Conservation (phyloP, 139 green algal genomes). For the Chlamydomonas eustigma region DNA sequence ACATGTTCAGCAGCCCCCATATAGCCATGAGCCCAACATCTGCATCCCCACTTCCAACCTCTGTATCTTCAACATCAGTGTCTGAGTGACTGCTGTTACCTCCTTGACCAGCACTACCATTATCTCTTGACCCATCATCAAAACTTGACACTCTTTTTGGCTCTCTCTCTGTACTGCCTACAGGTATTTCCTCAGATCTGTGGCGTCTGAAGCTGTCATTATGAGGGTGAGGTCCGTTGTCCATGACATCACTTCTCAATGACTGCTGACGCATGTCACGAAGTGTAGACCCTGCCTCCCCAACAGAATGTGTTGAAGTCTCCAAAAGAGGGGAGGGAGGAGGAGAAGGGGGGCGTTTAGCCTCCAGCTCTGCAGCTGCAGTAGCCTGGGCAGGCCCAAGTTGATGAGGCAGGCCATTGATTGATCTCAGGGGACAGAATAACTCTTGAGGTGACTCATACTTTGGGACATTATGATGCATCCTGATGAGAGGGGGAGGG, state of each 20-base stretch:
- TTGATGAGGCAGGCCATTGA: conserved; percentile 32
- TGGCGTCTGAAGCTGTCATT: no score
- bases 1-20: conserved; percentile 42
- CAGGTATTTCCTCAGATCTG: no score
- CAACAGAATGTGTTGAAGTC: no score
- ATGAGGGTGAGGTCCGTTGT: no score
- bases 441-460: conserved; percentile 23
- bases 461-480: neutral
- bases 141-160: no score
- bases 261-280: no score
- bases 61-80: neutral
- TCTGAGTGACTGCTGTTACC: no score
- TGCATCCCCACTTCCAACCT: conserved; percentile 16
- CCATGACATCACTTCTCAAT: no score
- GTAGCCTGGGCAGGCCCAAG: neutral
- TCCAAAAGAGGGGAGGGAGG: neutral
- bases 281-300: no score
- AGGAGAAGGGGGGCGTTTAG: neutral
- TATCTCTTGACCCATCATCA: no score
- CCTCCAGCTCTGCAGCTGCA: neutral
- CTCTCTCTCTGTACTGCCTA: no score
- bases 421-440: conserved; percentile 23
- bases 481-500: neutral
- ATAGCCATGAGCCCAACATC: conserved; percentile 34
- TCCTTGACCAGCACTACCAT: no score